phyloP scores from a whole-genome alignment of 2,329 filamentous ascomycete genomes.

The Exserohilum rostratum region DNA sequence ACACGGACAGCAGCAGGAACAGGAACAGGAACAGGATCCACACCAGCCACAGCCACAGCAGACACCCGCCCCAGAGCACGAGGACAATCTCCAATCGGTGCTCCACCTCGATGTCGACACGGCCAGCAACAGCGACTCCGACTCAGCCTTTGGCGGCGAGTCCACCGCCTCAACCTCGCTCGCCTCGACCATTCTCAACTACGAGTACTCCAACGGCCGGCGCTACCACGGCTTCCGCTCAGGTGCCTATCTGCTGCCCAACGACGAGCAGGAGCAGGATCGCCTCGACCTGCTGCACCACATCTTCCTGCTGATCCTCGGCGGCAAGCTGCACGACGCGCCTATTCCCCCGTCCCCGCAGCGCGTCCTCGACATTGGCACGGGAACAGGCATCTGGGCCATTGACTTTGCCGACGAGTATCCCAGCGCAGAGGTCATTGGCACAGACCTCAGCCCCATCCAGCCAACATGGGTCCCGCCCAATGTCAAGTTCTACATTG shows the following conservation, averaged over 20 bases:
- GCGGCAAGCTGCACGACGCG: slow-evolving; percentile 45
- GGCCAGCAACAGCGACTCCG: slow-evolving; percentile 33
- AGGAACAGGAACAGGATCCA: neutral
- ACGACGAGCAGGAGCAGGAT: slow-evolving; percentile 49
- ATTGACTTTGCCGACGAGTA: slow-evolving; percentile 49
- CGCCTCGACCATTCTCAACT: slow-evolving; percentile 46
- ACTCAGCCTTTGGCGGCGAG: slow-evolving; percentile 39
- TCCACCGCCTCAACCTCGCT: slow-evolving; percentile 42
- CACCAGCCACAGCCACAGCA: neutral
- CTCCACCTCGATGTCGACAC: slow-evolving; percentile 39
- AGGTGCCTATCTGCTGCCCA: slow-evolving; percentile 45
- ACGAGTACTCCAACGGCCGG: slow-evolving; percentile 48
- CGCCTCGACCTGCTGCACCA: slow-evolving; percentile 49
- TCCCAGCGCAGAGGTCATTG: slow-evolving; percentile 42
- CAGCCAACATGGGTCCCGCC: slow-evolving; percentile 49
- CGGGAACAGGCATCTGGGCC: slow-evolving; percentile 50
- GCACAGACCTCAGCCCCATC: slow-evolving; percentile 48
- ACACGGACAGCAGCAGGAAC: neutral
- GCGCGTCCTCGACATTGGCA: slow-evolving; percentile 48
- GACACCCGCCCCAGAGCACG: neutral
- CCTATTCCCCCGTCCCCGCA: slow-evolving; percentile 29
- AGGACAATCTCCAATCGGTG: slow-evolving; percentile 30
- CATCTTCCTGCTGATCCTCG: slow-evolving; percentile 46
- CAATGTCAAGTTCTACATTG: slow-evolving; percentile 51
- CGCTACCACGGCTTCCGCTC: slow-evolving; percentile 48